A percentile compares a stretch with the other conserved stretches of the same genome.
These are phyloP conservation scores for Cystobasidium slooffiae DNA, from an alignment of 1,284 basidiomycete species.

Conservation along the genomic window DNA sequence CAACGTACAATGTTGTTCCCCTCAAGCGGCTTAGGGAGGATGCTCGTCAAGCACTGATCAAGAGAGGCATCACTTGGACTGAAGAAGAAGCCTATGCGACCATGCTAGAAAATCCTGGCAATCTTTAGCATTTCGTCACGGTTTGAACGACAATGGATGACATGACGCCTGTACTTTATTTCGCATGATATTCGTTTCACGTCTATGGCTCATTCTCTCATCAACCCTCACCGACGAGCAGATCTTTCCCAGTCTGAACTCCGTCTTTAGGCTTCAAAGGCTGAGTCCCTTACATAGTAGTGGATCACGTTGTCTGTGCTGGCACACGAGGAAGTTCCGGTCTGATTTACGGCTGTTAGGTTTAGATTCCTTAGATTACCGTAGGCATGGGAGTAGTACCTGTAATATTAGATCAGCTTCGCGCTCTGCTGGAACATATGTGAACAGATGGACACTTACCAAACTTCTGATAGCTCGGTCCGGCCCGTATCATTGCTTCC, in stretches of 20 bases:
- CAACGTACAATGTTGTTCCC: neutral
- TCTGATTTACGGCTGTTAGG: slow-evolving; percentile 15
- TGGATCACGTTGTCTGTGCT: slow-evolving; percentile 15
- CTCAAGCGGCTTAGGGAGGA: slow-evolving; percentile 11
- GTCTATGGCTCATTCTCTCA: too few species aligned
- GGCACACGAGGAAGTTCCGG: slow-evolving; percentile 15
- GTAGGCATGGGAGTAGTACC: slow-evolving; percentile 24
- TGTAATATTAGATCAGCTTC: neutral
- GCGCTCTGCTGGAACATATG: neutral
- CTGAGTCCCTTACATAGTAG: slow-evolving; percentile 12
- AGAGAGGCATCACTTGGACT: slow-evolving; percentile 26
- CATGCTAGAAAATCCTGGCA: neutral
- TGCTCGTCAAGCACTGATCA: neutral
- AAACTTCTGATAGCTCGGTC: slow-evolving; percentile 26
- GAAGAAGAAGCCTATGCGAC: slow-evolving; percentile 1
- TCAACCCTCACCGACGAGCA: too few species aligned
- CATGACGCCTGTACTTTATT: too few species aligned
- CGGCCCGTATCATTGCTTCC: slow-evolving; percentile 28
- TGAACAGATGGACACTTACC: neutral
- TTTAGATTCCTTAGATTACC: slow-evolving; percentile 17
- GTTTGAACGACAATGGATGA: too few species aligned
- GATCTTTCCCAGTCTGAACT: neutral
- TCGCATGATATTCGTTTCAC: too few species aligned
- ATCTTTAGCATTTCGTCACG: neutral
- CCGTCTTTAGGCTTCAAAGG: neutral